Evolutionary conservation across 257 asterid species (phyloP), one percentile per base, ranked within the genome.

Genomic region (Asclepias syriaca): DNA sequence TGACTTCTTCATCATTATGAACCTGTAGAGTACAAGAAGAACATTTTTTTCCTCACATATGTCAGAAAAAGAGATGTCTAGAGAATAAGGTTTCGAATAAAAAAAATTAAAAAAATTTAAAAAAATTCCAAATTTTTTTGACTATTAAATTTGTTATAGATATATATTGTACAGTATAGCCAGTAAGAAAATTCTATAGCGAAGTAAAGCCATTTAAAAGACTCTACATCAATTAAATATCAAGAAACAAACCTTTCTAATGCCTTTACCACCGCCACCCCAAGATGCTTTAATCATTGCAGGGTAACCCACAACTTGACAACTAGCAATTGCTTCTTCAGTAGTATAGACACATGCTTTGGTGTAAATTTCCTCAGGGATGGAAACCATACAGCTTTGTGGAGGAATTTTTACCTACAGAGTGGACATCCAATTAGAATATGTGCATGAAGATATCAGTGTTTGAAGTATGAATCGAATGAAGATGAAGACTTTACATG

Each of bases 221-320:
- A 70, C 46, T 21, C 9, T 37, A 56, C 56, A 68, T 50, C 16
- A 49, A 13, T 68, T 39, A 27, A 66, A 72, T 70, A 74, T 53
- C 72, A 69, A 63, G 63, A 76, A 77, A 72, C 86, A 77, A 64
- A 95, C 99, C 99, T 95, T 95, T 80, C 99, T 82, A 77, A 95
- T 95, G 86, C 99, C 99, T 87, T 95, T 95, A 77, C 99, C 99
- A 71, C 99, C 99, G 57, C 99, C 99, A 64, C 99, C 99, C 99
- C 99, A 95, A 70, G 99, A 95, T 79, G 99, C 99, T 85, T 95
- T 95, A 70, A 95, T 90, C 99, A 95, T 95, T 58, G 99, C 99
- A 72, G 99, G 99, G 83, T 92, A 92, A 64, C 99, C 99, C 67
- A 95, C 98, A 79, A 81, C 90, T 81, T 92, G 97, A 78, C 99